Percentiles rank a stretch among this genome's conserved stretches.
phyloP scores from a whole-genome alignment of 202 grass and related monocot species.

The Hordeum pubiflorum region DNA sequence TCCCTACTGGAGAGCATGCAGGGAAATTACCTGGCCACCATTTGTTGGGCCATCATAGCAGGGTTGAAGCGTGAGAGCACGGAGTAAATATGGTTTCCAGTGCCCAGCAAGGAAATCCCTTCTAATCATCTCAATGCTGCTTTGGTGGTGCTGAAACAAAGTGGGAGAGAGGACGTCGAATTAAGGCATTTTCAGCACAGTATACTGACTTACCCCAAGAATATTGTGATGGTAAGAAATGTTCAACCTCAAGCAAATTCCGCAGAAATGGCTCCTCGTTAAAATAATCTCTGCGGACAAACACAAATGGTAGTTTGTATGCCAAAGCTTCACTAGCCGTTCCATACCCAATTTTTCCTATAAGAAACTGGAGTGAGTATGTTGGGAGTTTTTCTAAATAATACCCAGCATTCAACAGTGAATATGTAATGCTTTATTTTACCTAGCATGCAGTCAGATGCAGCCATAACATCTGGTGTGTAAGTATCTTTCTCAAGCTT shows the following conservation, averaged over 20 bases:
- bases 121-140: slow-evolving; percentile 88
- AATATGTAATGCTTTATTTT: slow-evolving; percentile 23
- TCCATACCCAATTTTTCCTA: slow-evolving; percentile 98
- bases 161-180: neutral
- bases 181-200: slow-evolving; percentile 12
- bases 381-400: neutral
- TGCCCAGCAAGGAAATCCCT: slow-evolving; percentile 76
- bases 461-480: slow-evolving; percentile 95
- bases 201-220: neutral
- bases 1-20: neutral
- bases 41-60: slow-evolving; percentile 61
- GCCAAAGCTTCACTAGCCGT: slow-evolving; percentile 94
- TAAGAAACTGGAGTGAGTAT: slow-evolving; percentile 1
- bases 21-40: slow-evolving; percentile 61
- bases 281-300: slow-evolving; percentile 93
- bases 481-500: slow-evolving; percentile 91
- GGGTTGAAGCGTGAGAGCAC: slow-evolving; percentile 69
- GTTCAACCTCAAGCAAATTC: slow-evolving; percentile 94
- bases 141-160: slow-evolving; percentile 59
- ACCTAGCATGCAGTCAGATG: slow-evolving; percentile 98
- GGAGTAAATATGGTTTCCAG: slow-evolving; percentile 82
- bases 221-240: slow-evolving; percentile 14
- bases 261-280: slow-evolving; percentile 96
- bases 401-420: neutral
- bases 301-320: slow-evolving; percentile 93